Conservation (phyloP, 768 basidiomycete species). For the Boletus pseudopeckii region DNA sequence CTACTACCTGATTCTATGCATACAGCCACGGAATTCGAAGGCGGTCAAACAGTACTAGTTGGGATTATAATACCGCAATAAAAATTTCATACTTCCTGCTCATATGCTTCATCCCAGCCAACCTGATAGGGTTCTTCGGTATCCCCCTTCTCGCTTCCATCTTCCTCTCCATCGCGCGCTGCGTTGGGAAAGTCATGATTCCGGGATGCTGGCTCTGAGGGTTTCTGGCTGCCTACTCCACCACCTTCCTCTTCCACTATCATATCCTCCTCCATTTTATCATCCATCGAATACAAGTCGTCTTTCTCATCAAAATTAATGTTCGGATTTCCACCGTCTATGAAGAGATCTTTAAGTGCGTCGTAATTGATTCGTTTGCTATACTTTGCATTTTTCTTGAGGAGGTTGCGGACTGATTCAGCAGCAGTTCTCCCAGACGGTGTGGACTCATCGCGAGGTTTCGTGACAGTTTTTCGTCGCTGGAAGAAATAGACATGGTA, state of each 20-base stretch:
- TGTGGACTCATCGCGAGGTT: constrained; percentile 73
- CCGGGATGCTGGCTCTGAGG: constrained; percentile 33
- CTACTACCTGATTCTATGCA: background rate
- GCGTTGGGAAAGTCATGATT: background rate
- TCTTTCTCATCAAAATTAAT: constrained; percentile 40
- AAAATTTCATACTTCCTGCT: constrained; percentile 57
- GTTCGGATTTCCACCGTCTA: constrained; percentile 34
- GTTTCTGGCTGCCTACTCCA: constrained; percentile 26
- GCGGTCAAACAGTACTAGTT: background rate
- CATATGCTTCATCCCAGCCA: constrained; percentile 55
- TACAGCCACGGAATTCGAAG: background rate
- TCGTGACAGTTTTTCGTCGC: constrained; percentile 64
- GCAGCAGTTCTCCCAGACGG: constrained; percentile 37
- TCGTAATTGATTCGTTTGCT: constrained; percentile 94
- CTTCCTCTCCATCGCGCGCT: constrained; percentile 22
- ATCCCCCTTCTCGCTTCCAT: constrained; percentile 41
- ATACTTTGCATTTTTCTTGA: constrained; percentile 84
- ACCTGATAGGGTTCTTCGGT: constrained; percentile 23
- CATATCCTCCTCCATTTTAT: constrained; percentile 39
- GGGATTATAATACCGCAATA: background rate
- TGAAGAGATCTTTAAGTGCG: constrained; percentile 77
- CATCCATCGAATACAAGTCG: constrained; percentile 54
- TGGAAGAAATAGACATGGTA: constrained; percentile 28
- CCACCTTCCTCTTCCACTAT: constrained; percentile 40
- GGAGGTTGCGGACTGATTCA: constrained; percentile 42